phyloP scores from a whole-genome alignment of 306 rosid genomes.

The Coriaria nepalensis region DNA sequence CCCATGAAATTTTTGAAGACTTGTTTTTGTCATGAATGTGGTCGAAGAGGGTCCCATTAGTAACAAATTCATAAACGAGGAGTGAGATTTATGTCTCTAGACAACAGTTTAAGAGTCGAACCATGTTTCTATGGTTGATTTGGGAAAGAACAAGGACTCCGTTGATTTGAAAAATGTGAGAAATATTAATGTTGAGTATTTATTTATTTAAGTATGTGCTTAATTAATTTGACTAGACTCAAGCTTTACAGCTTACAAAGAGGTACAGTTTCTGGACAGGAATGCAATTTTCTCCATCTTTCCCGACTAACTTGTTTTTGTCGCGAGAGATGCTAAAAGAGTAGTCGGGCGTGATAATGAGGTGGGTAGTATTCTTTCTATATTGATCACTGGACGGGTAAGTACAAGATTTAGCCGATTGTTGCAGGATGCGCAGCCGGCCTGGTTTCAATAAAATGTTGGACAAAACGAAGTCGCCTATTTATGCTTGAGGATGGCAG shows the following conservation, averaged over 20 bases:
- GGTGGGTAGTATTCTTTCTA: too few relatives aligned
- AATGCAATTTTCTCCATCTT: neutral
- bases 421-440: neutral
- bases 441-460: conserved; percentile 6
- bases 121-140: conserved; percentile 29
- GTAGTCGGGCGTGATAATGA: neutral
- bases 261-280: neutral
- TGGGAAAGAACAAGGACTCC: conserved; percentile 25
- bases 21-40: conserved; percentile 10
- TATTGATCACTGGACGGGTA: too few relatives aligned
- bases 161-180: conserved; percentile 18
- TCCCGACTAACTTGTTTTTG: conserved; percentile 9
- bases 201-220: too few relatives aligned
- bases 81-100: conserved; percentile 25
- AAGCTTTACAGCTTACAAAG: too few relatives aligned
- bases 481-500: too few relatives aligned
- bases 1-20: neutral
- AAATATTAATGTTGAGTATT: conserved; percentile 8
- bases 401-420: neutral
- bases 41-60: conserved; percentile 20
- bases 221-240: too few relatives aligned
- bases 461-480: too few relatives aligned
- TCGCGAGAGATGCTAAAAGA: conserved; percentile 8
- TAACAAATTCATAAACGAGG: conserved; percentile 29
- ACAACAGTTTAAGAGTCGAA: conserved; percentile 29